Evolutionary conservation across 352 stramenopile genomes (phyloP), one percentile per base, ranked within the genome.

Genomic region (Phytophthora constricta): DNA sequence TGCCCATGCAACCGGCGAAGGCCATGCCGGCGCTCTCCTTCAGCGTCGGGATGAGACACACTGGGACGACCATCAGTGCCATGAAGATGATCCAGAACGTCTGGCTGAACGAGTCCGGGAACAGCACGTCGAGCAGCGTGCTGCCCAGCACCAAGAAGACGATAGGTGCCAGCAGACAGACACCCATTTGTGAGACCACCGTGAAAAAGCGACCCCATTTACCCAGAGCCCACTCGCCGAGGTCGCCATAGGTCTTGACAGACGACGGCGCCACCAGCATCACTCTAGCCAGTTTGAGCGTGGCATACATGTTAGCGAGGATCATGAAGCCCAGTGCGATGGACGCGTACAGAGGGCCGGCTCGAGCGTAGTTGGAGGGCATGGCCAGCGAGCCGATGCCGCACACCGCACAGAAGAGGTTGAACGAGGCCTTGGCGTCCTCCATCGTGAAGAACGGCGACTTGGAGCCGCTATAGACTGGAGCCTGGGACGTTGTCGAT

Each of bases 311-410:
- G 65, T 88, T 88, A 56, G 75, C 74, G 41, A 82, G 80, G n/a
- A 76, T 76, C 76, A 87, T 87, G 60, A 84, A 87, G 2, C 76
- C 56, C 41, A 84, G 37, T 0, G 80, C 80, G 43, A 80, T 68
- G 1, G 68, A 69, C 1, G 79, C 80, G 57, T 75, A 73, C n/a
- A 73, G 28, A 8, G 79, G 77, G 9, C 79, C 79, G 20, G 79
- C 77, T 16, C 80, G 80, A 8, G 80, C 73, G 34, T 79, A 89
- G 47, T 87, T 89, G 42, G 68, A 56, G 7, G 80, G 77, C 71
- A 89, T 86, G 20, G 72, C 64, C n/a, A 89, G 74, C n/a, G 80
- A 82, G 22, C 80, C 80, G 53, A 89, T 80, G 11, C 79, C 79
- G 27, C 62, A 83, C 25, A 79, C 68, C 34, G 53, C 72, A 33